phyloP scores from a whole-genome alignment of 2,329 filamentous ascomycete species.

The Aureobasidium sp. region DNA sequence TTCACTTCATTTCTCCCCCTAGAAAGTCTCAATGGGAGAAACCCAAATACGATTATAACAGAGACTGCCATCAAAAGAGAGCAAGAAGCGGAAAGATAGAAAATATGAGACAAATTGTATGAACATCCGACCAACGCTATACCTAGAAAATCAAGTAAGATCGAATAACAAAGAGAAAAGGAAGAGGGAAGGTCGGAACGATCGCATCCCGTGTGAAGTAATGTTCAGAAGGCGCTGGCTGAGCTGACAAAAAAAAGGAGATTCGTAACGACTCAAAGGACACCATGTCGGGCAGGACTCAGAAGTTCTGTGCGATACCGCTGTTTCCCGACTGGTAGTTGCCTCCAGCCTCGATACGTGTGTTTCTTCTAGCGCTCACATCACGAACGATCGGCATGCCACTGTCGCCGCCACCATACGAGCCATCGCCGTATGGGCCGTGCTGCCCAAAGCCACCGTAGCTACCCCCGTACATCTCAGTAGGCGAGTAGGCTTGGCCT shows the following conservation, averaged over 20 bases:
- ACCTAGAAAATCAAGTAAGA: not conserved
- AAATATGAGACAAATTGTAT: constrained; percentile 1
- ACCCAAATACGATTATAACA: not conserved
- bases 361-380: constrained; percentile 85
- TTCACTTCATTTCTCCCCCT: not conserved
- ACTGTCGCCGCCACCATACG: constrained; percentile 45
- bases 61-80: not conserved
- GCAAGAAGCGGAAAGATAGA: not conserved
- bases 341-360: constrained; percentile 82
- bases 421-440: constrained; percentile 48
- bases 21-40: not conserved
- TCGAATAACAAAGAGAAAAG: not conserved
- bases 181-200: not conserved
- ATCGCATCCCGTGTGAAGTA: not conserved
- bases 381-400: constrained; percentile 81
- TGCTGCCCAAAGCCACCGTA: constrained; percentile 45
- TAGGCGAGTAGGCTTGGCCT: constrained; percentile 27
- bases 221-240: constrained; percentile 2
- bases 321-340: constrained; percentile 84
- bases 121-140: constrained; percentile 3
- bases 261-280: constrained; percentile 5
- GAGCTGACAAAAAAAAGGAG: constrained; percentile 2
- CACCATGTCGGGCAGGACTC: not conserved
- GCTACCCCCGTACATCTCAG: constrained; percentile 28
- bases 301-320: constrained; percentile 97